These are phyloP conservation scores for Phaeoacremonium minimum DNA, from an alignment of 2,329 filamentous ascomycete genomes.

Conservation along the genomic window DNA sequence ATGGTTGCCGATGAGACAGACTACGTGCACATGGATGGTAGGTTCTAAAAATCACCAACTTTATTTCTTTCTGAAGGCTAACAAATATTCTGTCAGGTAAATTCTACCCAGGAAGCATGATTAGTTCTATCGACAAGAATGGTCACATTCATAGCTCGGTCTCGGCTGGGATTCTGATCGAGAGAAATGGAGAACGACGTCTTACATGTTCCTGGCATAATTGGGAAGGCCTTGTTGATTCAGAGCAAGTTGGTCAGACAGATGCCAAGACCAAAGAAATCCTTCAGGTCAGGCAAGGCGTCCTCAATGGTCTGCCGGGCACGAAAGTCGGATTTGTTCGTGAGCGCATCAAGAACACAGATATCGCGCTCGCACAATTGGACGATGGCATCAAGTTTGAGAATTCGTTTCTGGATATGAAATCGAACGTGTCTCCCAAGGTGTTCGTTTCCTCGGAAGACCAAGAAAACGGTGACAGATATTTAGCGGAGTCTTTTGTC, in stretches of 20 bases:
- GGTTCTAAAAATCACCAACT: too few species aligned
- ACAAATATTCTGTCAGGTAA: slow-evolving; percentile 3
- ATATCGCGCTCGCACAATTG: slow-evolving; percentile 3
- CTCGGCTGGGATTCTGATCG: slow-evolving; percentile 1
- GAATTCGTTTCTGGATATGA: slow-evolving; percentile 4
- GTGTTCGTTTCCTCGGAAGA: slow-evolving; percentile 1
- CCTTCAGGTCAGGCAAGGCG: too few species aligned
- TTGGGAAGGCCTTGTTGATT: too few species aligned
- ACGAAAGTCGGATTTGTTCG: slow-evolving; percentile 1
- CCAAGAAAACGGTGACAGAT: background rate
- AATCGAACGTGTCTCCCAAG: background rate
- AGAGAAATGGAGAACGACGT: background rate
- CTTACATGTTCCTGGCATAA: slow-evolving; percentile 4
- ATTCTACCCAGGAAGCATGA: slow-evolving; percentile 41
- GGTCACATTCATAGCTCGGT: background rate
- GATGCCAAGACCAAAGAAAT: too few species aligned
- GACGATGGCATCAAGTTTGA: slow-evolving; percentile 2
- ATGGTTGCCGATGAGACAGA: background rate
- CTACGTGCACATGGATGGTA: background rate
- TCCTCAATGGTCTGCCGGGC: slow-evolving; percentile 2
- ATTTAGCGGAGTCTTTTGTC: slow-evolving; percentile 2
- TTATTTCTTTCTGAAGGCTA: background rate
- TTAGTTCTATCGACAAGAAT: background rate
- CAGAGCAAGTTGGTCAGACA: too few species aligned
- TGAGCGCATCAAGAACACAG: background rate